Conservation (phyloP, 257 asterid genomes). For the Primulina eburnea region DNA sequence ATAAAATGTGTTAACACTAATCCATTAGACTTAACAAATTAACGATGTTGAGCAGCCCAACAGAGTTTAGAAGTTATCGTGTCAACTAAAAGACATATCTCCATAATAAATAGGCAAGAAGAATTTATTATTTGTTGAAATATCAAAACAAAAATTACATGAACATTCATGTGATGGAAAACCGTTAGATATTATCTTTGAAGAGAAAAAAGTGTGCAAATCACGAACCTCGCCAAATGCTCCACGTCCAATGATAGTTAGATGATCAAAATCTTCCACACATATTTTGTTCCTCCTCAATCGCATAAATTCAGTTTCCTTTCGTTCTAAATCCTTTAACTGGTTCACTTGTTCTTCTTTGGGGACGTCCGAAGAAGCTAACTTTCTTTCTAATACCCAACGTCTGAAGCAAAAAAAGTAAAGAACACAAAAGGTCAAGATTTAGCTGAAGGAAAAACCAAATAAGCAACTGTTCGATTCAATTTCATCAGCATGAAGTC, state of each 20-base stretch:
- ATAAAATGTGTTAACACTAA: conserved; percentile 2
- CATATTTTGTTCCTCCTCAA: conserved; percentile 90
- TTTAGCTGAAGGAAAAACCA: conserved; percentile 4
- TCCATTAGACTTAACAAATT: conserved; percentile 2
- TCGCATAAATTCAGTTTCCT: conserved; percentile 95
- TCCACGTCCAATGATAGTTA: conserved; percentile 94
- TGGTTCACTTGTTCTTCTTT: conserved; percentile 81
- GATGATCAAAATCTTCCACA: conserved; percentile 95
- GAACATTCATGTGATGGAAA: not conserved
- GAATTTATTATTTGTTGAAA: not conserved
- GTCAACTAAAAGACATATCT: not conserved
- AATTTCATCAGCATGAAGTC: not conserved
- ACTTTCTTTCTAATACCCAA: conserved; percentile 83
- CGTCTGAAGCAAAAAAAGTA: conserved; percentile 54
- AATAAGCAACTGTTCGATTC: not conserved
- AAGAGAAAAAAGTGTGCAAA: conserved; percentile 25
- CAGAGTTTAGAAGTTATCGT: not conserved
- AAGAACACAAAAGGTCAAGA: conserved; percentile 11
- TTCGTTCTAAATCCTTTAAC: conserved; percentile 86
- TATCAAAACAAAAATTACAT: conserved; percentile 14
- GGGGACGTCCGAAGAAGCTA: conserved; percentile 98
- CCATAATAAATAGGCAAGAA: not conserved
- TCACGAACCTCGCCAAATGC: conserved; percentile 95
- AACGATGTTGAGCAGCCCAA: not conserved
- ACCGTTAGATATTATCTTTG: not conserved